Percentiles rank a stretch among this genome's conserved stretches.
These are phyloP conservation scores for Fusarium nelsonii DNA, from an alignment of 2,329 filamentous ascomycete genomes.

Conservation along the genomic window DNA sequence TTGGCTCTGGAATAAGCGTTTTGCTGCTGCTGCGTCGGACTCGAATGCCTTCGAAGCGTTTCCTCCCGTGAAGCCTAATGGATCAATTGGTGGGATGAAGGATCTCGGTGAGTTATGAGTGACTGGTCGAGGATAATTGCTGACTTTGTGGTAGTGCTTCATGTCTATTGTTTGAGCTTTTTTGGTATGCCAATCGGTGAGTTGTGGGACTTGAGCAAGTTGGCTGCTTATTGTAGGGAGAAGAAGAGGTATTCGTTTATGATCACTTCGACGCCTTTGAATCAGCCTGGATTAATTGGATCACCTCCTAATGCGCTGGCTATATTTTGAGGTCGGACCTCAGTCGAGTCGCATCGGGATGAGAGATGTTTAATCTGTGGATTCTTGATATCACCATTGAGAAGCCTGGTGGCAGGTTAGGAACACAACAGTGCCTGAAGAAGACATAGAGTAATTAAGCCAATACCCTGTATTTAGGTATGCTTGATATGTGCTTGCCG, in stretches of 20 bases:
- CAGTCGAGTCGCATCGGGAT: too few species aligned
- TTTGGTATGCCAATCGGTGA: constrained; percentile 69
- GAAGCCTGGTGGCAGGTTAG: too few species aligned
- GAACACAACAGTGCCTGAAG: neutral
- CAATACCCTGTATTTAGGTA: too few species aligned
- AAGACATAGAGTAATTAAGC: too few species aligned
- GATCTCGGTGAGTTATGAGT: constrained; percentile 53
- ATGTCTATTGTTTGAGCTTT: constrained; percentile 62
- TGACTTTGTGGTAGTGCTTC: constrained; percentile 55
- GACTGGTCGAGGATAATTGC: fast-evolving
- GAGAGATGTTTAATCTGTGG: too few species aligned
- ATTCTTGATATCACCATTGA: too few species aligned
- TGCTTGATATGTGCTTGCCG: too few species aligned
- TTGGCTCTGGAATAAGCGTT: constrained; percentile 78
- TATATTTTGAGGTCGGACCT: constrained; percentile 30
- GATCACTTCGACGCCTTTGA: constrained; percentile 70
- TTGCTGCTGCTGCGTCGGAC: constrained; percentile 74
- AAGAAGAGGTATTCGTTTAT: constrained; percentile 70
- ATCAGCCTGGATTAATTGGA: constrained; percentile 33
- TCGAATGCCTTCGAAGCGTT: constrained; percentile 73
- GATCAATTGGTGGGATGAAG: constrained; percentile 47
- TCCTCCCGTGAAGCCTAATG: constrained; percentile 63
- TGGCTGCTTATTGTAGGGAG: constrained; percentile 65
- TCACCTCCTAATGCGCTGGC: constrained; percentile 44
- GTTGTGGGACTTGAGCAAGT: constrained; percentile 66